Base-by-base conservation (phyloP, 2,329 filamentous ascomycete species). In the Rosellinia necatrix region DNA sequence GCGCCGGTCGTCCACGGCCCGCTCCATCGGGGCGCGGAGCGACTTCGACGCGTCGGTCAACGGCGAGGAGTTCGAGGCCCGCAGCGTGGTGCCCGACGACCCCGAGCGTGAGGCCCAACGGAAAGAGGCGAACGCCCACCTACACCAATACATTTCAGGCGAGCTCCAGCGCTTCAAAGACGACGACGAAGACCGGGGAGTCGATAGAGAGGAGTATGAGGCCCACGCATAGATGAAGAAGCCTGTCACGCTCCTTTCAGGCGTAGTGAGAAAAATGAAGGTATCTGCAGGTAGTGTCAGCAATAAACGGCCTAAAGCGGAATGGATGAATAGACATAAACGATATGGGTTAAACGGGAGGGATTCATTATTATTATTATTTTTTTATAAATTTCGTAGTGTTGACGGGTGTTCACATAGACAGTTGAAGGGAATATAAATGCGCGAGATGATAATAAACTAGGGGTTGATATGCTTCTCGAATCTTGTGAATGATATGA, bases 1-100 rank as follows among this genome's bases (percentile, higher is more conserved):
- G 65, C 87, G 91, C 32, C 86, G 91, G 53, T 92, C 90, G 4
- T 93, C 91, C 4, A 92, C 90, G 0, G 85, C 85, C 38, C 86
- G 93, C 35, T 96, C 91, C 43, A 92, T 97, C 54, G 90, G 91
- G 30, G 85, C 86, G 51, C 85, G 91, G 49, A 94, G 90, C 70
- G 92, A 96, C 74, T 96, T 88, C 70, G 82, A 84, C 49, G 71
- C 71, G 2, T 78, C 79, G 19, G 63, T 74, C 38, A 78, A 80
- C 56, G 81, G 75, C 7, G 72, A 76, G 10, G 76, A 81, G 12
- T 72, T 78, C 66, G 78, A 80, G 56, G 62, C 61, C 17, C 67
- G 68, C 61, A 75, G 59, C 72, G 82, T 85, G 38, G 76, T 75
- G 17, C 76, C 80, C 48, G 76, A 82, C 10, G 78, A 82, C 38